A percentile compares a stretch with the other conserved stretches of the same genome.
These are phyloP conservation scores for Schwanniomyces occidentalis DNA, from an alignment of 805 yeast genomes.

Conservation along the genomic window DNA sequence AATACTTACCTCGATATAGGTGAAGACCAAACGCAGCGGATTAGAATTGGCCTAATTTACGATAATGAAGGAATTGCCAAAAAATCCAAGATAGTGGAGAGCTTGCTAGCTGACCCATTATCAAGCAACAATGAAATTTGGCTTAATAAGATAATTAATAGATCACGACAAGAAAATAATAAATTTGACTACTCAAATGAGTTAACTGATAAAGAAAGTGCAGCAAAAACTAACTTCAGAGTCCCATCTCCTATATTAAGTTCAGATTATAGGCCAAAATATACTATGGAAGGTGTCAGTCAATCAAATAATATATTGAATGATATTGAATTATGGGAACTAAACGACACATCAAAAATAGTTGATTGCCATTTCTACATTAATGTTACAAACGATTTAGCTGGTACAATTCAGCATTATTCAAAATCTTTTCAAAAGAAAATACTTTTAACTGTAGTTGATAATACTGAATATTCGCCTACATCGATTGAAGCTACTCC, in stretches of 20 bases:
- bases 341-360: conserved; percentile 14
- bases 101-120: conserved; percentile 42
- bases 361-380: conserved; percentile 23
- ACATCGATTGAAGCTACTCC: conserved; percentile 30
- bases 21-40: conserved; percentile 7
- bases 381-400: conserved; percentile 21
- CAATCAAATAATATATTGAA: conserved; percentile 13
- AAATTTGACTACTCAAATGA: conserved; percentile 16
- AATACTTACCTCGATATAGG: conserved; percentile 5
- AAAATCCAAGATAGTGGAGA: conserved; percentile 33
- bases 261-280: conserved; percentile 25
- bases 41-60: conserved; percentile 36
- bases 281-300: conserved; percentile 9
- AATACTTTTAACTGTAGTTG: conserved; percentile 35
- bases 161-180: conserved; percentile 21
- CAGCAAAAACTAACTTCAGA: conserved; percentile 11
- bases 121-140: conserved; percentile 31
- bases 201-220: conserved; percentile 3
- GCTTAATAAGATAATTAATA: conserved; percentile 24
- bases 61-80: conserved; percentile 19
- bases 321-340: conserved; percentile 21
- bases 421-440: conserved; percentile 20
- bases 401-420: conserved; percentile 11
- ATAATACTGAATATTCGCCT: conserved; percentile 40
- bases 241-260: conserved; percentile 33